These are phyloP conservation scores for Chaetomium olivaceum DNA, from an alignment of 2,329 filamentous ascomycete genomes.

Conservation along the genomic window DNA sequence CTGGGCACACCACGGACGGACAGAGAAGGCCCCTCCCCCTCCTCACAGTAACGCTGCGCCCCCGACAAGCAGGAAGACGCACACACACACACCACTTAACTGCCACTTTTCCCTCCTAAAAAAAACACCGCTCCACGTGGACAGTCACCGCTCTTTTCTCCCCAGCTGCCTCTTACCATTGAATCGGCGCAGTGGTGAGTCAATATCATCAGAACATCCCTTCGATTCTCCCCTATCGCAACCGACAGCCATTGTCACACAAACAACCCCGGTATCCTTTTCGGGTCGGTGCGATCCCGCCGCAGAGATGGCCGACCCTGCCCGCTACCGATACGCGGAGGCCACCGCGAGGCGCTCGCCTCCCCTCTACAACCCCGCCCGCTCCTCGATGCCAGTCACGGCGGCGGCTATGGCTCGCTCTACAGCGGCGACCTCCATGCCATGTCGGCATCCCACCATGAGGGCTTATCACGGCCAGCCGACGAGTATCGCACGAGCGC, in stretches of 20 bases:
- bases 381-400: constrained; percentile 54
- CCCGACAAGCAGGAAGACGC: constrained; percentile 16
- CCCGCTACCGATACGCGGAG: constrained; percentile 29
- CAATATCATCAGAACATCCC: background rate
- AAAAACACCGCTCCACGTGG: constrained; percentile 19
- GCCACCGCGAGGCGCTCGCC: constrained; percentile 30
- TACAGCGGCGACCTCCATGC: constrained; percentile 58
- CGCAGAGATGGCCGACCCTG: constrained; percentile 32
- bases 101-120: constrained; percentile 16
- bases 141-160: constrained; percentile 23
- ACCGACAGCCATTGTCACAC: constrained; percentile 1
- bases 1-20: constrained; percentile 8
- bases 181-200: constrained; percentile 7
- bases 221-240: background rate
- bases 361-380: constrained; percentile 49
- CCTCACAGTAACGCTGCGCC: constrained; percentile 21
- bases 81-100: constrained; percentile 19
- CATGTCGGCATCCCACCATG: constrained; percentile 46
- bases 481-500: constrained; percentile 39
- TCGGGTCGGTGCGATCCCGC: constrained; percentile 6
- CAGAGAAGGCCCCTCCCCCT: background rate
- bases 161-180: constrained; percentile 1
- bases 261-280: background rate
- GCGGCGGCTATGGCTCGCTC: constrained; percentile 51
- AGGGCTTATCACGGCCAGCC: constrained; percentile 33